A percentile compares a stretch with the other conserved stretches of the same genome.
Conservation (phyloP, 1,284 basidiomycete genomes). For the Peniophora sp. region DNA sequence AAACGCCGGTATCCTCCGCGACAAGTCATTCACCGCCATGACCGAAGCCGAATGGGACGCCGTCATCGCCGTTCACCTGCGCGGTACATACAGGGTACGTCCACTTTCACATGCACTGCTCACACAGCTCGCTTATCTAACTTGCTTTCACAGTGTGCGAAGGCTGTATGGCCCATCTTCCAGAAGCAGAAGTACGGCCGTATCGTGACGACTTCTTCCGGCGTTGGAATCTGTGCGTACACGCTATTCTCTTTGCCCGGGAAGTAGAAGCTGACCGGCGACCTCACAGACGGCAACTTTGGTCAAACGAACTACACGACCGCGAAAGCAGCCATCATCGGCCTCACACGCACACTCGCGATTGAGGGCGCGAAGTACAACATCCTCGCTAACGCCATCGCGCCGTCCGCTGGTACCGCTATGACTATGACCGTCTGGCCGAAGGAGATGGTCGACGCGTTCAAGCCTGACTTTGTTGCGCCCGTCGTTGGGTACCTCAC, state of each 20-base stretch:
- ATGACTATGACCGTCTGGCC: slow-evolving; percentile 89
- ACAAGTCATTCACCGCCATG: slow-evolving; percentile 89
- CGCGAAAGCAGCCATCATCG: slow-evolving; percentile 91
- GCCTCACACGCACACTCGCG: slow-evolving; percentile 83
- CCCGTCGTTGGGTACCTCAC: slow-evolving; percentile 89
- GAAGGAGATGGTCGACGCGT: slow-evolving; percentile 89
- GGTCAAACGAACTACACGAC: slow-evolving; percentile 90
- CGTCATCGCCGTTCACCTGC: slow-evolving; percentile 84
- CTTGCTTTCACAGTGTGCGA: slow-evolving; percentile 55
- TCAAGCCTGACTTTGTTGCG: slow-evolving; percentile 93
- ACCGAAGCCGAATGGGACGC: slow-evolving; percentile 92
- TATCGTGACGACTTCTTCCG: slow-evolving; percentile 90
- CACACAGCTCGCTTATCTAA: background rate
- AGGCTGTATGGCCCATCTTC: slow-evolving; percentile 97
- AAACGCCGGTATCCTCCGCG: slow-evolving; percentile 92
- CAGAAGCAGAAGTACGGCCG: slow-evolving; percentile 96
- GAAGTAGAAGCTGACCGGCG: slow-evolving; percentile 5
- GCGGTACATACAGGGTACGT: slow-evolving; percentile 61
- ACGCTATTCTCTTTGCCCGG: background rate
- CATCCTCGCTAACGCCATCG: slow-evolving; percentile 84
- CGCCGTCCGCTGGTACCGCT: slow-evolving; percentile 85
- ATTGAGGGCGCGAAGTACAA: slow-evolving; percentile 92
- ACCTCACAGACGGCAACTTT: slow-evolving; percentile 77
- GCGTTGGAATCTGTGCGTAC: slow-evolving; percentile 82
- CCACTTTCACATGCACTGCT: background rate